Evolutionary conservation across 441 rosid species (phyloP).

Genomic region (Erodium moschatum): DNA sequence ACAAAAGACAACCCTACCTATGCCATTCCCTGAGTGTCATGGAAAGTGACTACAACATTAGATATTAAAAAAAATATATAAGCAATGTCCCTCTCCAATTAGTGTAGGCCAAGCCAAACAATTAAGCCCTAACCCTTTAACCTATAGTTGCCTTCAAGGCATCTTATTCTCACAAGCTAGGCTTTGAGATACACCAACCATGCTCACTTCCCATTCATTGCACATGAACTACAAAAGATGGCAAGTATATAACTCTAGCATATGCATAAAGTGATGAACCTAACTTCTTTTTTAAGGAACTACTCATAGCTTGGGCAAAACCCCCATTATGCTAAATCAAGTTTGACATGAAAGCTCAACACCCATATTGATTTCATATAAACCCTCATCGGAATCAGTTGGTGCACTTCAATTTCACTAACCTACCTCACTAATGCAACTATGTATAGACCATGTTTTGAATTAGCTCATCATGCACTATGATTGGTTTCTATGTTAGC

Average conservation of each 20-base stretch:
- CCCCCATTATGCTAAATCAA: background rate
- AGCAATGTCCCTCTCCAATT: background rate
- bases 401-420: background rate
- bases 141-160: background rate
- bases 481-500: background rate
- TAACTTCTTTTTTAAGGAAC: constrained; percentile 7
- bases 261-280: constrained; percentile 7
- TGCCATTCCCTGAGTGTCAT: background rate
- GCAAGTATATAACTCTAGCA: constrained; percentile 8
- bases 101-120: constrained; percentile 3
- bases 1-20: no score
- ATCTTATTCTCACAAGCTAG: background rate
- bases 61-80: background rate
- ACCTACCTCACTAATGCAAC: background rate
- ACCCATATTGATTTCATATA: background rate
- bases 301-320: background rate
- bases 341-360: constrained; percentile 10
- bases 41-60: background rate
- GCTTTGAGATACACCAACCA: background rate
- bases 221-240: background rate
- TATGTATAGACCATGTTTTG: background rate
- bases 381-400: background rate
- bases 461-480: background rate
- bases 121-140: background rate
- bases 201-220: background rate